These are phyloP conservation scores for Ophiostoma tasmaniense DNA, from an alignment of 2,329 filamentous ascomycete species.

Conservation along the genomic window DNA sequence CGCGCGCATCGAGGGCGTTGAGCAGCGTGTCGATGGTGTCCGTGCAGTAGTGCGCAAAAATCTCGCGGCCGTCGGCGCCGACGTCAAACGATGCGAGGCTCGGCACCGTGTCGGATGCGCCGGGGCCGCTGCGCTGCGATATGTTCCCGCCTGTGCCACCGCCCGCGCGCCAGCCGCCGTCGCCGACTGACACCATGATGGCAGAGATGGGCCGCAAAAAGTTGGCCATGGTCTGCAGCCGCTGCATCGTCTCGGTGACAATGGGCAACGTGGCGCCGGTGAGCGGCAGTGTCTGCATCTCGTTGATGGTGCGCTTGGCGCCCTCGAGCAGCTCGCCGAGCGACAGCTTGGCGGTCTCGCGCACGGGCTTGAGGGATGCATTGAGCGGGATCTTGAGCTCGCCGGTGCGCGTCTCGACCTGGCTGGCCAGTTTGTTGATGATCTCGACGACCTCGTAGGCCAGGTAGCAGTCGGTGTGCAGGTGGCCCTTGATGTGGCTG, in stretches of 20 bases:
- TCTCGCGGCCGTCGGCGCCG: conserved; percentile 74
- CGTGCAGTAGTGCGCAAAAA: conserved; percentile 82
- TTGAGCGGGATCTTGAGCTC: conserved; percentile 77
- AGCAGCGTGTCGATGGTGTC: conserved; percentile 83
- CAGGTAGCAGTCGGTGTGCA: conserved; percentile 86
- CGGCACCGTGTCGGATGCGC: conserved; percentile 50
- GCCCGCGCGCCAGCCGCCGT: conserved; percentile 72
- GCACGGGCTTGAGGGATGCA: conserved; percentile 78
- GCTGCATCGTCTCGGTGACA: conserved; percentile 75
- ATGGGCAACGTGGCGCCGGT: conserved; percentile 74
- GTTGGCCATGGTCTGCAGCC: conserved; percentile 76
- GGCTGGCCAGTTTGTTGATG: conserved; percentile 68
- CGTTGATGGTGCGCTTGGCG: conserved; percentile 59
- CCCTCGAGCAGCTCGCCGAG: conserved; percentile 78
- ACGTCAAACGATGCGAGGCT: conserved; percentile 77
- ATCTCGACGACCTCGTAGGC: conserved; percentile 94
- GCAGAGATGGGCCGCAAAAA: conserved; percentile 81
- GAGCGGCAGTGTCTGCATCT: conserved; percentile 58
- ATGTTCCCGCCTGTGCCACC: conserved; percentile 41
- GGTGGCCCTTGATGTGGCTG: conserved; percentile 74
- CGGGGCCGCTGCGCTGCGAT: conserved; percentile 29
- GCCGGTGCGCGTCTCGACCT: conserved; percentile 65
- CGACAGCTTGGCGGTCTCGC: conserved; percentile 84
- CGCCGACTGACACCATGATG: conserved; percentile 84
- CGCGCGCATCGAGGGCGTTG: conserved; percentile 64